Evolutionary conservation across 2,329 filamentous ascomycete genomes (phyloP), one percentile per base, ranked within the genome.

Genomic region (Balansia obtecta): DNA sequence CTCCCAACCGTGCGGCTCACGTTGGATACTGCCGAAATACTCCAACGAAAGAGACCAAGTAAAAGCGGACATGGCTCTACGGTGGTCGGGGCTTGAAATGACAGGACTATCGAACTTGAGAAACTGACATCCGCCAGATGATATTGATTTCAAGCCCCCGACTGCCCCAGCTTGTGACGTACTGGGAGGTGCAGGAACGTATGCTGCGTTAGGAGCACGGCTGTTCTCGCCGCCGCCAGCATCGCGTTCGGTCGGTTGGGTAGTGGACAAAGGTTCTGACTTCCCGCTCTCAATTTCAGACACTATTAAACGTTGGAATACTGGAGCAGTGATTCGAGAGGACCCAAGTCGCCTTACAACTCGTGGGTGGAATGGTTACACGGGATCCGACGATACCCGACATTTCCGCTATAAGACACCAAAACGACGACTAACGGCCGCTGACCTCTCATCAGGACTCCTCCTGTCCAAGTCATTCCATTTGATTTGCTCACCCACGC

Each of bases 321-420:
- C 90, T 1, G 79, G 79, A 6, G 86, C 80, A 18, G 61, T 88
- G 15, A 70, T 93, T 56, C 79, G 89, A 49, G 69, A 79, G 46
- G 82, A 86, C 49, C 71, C 73, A 1, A 65, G 75, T 7, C 80
- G 87, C 22, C 72, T 87, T 46, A 97, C 91, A 2, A 98, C 93
- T 0, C 80, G 88, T 44, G 90, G 86, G 44, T 95, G 88, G 88
- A 97, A 97, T 64, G 86, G 86, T 46, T 97, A 97, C 63, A 80
- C 83, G 38, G 76, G 79, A 33, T 75, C 80, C 48, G 80, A 81
- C 52, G 79, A 86, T 63, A 77, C 82, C 56, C 72, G 77, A 67
- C 83, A 83, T 8, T 98, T 98, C 73, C 83, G 81, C 63, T 98
- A 97, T 65, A 74, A 82, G 48, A 96, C 90, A 0, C 84, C 88